phyloP scores from a whole-genome alignment of 495 filamentous ascomycete genomes.

The Talaromyces liani region DNA sequence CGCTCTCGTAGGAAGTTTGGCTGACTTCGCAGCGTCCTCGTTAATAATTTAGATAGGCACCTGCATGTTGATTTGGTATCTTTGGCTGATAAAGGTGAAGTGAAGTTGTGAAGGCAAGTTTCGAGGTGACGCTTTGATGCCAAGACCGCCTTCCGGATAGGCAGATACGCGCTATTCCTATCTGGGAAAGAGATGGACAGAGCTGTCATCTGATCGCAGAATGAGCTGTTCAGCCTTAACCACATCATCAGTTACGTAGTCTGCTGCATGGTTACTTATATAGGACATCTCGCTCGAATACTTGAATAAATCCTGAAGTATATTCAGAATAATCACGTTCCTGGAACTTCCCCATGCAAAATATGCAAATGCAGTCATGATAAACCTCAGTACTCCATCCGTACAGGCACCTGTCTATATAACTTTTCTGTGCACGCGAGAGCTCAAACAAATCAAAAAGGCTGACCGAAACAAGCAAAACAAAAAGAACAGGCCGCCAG shows the following conservation, averaged over 20 bases:
- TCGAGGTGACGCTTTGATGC: neutral
- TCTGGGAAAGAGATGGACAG: neutral
- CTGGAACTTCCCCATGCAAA: neutral
- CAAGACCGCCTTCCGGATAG: neutral
- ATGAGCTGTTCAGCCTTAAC: neutral
- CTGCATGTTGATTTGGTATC: neutral
- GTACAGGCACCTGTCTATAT: constrained; percentile 8
- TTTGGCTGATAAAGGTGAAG: neutral
- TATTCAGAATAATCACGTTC: neutral
- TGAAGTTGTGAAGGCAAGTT: neutral
- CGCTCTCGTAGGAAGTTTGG: neutral
- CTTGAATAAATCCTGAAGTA: neutral
- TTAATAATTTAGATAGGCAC: neutral
- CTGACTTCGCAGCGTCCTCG: neutral
- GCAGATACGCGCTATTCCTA: neutral
- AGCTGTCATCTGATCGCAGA: neutral
- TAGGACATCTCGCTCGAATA: neutral
- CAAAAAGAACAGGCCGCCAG: constrained; percentile 2
- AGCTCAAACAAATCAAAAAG: constrained; percentile 3
- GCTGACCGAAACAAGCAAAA: neutral
- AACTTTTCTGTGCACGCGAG: constrained; percentile 3
- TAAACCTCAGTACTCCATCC: constrained; percentile 4
- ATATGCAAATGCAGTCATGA: constrained; percentile 6
- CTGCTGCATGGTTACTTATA: neutral
- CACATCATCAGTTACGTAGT: neutral